Base-by-base conservation (phyloP, 768 basidiomycete species). In the Melanogaster broomeanus region DNA sequence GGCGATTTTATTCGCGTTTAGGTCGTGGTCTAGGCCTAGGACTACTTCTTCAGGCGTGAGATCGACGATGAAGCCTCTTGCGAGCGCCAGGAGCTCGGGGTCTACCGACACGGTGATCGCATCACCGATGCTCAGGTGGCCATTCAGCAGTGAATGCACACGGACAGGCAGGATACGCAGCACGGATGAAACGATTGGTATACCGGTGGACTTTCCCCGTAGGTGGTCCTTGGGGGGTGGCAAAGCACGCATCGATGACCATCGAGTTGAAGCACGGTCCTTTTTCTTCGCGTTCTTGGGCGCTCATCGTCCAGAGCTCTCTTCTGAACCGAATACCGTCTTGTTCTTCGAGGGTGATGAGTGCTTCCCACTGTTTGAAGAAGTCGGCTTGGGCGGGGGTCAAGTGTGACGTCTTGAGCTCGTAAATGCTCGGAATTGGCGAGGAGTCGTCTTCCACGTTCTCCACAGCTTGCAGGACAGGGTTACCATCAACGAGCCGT, bases 251-350 rank as follows among this genome's bases (percentile, higher is more conserved):
- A 55, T 84, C 81, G 33, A 97, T 67, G 30, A 83, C 64, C 96
- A 98, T 95, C 41, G 80, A 74, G 34, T 80, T 75, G 58, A 98
- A 90, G 63, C 94, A 97, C 56, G 93, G 77, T 3, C 97, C 97
- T 37, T 80, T 81, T 49, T 72, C 78, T 67, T 93, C 90, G 49
- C 97, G 79, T 60, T 94, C 86, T 16, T 68, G 72, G 0, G 93
- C 92, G 6, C 80, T 80, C 79, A 96, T 82, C 0, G 90, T 94
- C 97, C 97, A 99, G 9, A 98, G 74, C 61, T 99, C 95, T 58
- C 88, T 90, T 65, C 84, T 84, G 73, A 92, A 94, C 18, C 90
- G 79, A 10, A 87, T 72, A 13, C 90, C 74, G 57, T 97, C 95
- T 51, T 87, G 85, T 65, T 98, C 97, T 66, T 99, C 97, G 4